phyloP scores from a whole-genome alignment of 495 filamentous ascomycete genomes.

The Tuber borchii region DNA sequence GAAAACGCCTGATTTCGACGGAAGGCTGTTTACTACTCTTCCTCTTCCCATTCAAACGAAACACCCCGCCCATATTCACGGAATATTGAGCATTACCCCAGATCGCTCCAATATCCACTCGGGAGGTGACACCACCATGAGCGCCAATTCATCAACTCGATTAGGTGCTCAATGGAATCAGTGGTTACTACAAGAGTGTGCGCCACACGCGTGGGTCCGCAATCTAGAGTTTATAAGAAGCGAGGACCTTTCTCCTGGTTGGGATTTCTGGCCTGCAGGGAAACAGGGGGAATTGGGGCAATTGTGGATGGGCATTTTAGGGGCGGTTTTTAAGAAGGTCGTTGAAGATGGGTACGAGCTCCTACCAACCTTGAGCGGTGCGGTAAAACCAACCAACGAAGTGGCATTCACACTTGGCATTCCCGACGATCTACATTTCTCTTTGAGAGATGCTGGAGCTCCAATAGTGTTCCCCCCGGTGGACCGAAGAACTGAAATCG shows the following conservation, averaged over 20 bases:
- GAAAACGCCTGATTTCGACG: constrained; percentile 16
- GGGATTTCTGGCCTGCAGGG: constrained; percentile 36
- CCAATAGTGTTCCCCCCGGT: constrained; percentile 23
- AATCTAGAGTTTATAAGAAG: constrained; percentile 25
- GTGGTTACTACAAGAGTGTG: constrained; percentile 42
- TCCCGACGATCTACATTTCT: constrained; percentile 13
- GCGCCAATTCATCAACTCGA: constrained; percentile 33
- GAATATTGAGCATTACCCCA: constrained; percentile 45
- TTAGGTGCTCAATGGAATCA: constrained; percentile 44
- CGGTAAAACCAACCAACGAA: constrained; percentile 9
- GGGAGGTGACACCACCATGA: constrained; percentile 32
- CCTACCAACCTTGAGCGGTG: constrained; percentile 25
- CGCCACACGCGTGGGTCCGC: constrained; percentile 42
- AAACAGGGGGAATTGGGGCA: constrained; percentile 20
- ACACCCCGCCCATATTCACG: constrained; percentile 47
- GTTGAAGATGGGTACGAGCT: constrained; percentile 11
- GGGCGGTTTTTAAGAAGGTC: constrained; percentile 18
- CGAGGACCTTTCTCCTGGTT: constrained; percentile 11
- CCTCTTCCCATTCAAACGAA: constrained; percentile 44
- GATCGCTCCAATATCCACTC: constrained; percentile 44
- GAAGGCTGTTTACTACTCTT: constrained; percentile 44
- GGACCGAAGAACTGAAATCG: constrained; percentile 22
- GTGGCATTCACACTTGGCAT: constrained; percentile 21
- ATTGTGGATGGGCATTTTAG: constrained; percentile 31
- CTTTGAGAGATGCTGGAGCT: constrained; percentile 19